Conservation (phyloP, 2,329 filamentous ascomycete genomes). For the Madurella fahalii region DNA sequence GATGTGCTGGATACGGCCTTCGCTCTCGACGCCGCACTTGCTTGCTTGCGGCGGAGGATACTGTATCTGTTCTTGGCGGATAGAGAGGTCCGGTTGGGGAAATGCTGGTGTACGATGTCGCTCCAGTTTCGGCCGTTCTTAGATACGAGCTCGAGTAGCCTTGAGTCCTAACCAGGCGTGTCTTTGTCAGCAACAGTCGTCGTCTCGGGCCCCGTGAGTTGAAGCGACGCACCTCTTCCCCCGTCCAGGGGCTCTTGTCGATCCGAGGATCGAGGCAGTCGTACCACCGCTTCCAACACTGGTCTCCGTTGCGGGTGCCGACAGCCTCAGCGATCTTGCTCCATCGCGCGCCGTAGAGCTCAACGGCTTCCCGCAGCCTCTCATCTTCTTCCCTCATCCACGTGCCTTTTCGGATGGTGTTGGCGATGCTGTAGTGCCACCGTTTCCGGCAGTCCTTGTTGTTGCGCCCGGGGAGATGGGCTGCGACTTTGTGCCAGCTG, state of each 20-base stretch:
- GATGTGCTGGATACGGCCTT: background rate
- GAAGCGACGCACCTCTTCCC: slow-evolving; percentile 20
- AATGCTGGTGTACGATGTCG: slow-evolving; percentile 25
- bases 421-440: slow-evolving; percentile 27
- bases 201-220: background rate
- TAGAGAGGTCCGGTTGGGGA: slow-evolving; percentile 26
- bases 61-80: slow-evolving; percentile 27
- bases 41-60: slow-evolving; percentile 22
- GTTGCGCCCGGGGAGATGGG: slow-evolving; percentile 24
- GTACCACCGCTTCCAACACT: slow-evolving; percentile 29
- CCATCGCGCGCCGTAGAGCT: slow-evolving; percentile 26
- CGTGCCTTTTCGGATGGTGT: slow-evolving; percentile 26
- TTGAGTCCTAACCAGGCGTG: slow-evolving; percentile 19
- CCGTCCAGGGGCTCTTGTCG: slow-evolving; percentile 27
- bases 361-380: slow-evolving; percentile 22
- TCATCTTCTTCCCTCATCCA: slow-evolving; percentile 27
- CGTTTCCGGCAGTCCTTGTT: slow-evolving; percentile 29
- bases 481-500: slow-evolving; percentile 25
- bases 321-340: slow-evolving; percentile 26
- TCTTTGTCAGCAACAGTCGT: background rate
- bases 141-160: slow-evolving; percentile 21
- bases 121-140: slow-evolving; percentile 27
- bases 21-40: background rate
- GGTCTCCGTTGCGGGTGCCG: slow-evolving; percentile 26
- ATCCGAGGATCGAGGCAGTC: slow-evolving; percentile 26